Base-by-base conservation (phyloP, 2,329 filamentous ascomycete genomes). In the Aspergillus sp. region DNA sequence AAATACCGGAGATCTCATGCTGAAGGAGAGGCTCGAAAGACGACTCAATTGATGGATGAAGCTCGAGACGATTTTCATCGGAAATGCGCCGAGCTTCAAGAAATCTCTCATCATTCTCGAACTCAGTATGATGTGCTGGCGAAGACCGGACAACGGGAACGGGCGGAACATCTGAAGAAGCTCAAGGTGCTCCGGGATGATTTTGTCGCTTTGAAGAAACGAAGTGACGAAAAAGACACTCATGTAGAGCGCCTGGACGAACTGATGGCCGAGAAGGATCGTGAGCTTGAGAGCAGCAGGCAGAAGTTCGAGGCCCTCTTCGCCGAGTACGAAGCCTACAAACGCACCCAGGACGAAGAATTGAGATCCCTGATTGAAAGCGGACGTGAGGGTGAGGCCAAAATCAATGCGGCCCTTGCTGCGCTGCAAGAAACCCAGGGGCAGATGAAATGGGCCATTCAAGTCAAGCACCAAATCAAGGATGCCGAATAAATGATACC, bases 381-480 rank as follows among this genome's bases (percentile, higher is more conserved):
- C 12, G 67, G 68, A 13, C 67, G 66, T 36, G 62, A 64, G 49
- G 74, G 72, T 28, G 70, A 75, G 64, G 66, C 63, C 5, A 70
- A 63, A 21, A 73, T 81, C 23, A 72, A 78, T 19, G 64, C 70
- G 7, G 73, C 73, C 38, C 68, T 81, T 41, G 71, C 70, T 30
- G 75, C 79, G 19, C 68, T 81, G 64, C 75, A 74, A 50, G 73
- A 78, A 59, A 75, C 76, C 1, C 74, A 78, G 57, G 78, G 72
- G 3, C 70, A 78, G 63, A 82, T 82, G 80, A 80, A 73, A 65
- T 82, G 80, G 79, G 75, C 75, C n/a, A 77, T 82, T 54, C 78
- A 76, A 38, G 68, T 82, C 56, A 76, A 78, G 36, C 65, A 65
- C 12, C 66, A 76, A 54, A 66, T 77, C 57, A 69, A 67, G 56